Conservation (phyloP, 176 grass and related monocot genomes). For the Stipa capillata region DNA sequence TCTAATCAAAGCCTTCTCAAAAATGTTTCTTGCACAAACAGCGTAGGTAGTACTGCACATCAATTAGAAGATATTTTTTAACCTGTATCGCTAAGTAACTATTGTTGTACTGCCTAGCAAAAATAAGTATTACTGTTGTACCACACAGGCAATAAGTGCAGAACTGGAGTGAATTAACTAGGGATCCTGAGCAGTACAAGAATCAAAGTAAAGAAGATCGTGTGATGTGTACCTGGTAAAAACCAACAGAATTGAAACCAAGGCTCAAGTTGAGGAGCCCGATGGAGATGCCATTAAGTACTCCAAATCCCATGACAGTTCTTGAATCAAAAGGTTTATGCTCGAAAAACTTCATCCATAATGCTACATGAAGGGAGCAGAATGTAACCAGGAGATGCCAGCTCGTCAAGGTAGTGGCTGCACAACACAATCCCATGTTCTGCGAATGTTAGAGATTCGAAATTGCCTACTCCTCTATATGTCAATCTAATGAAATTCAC, state of each 20-base stretch:
- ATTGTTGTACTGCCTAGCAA: neutral
- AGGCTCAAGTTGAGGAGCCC: constrained; percentile 97
- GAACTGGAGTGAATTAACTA: constrained; percentile 10
- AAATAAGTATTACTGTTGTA: constrained; percentile 20
- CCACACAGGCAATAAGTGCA: neutral
- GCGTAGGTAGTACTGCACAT: neutral
- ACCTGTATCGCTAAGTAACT: constrained; percentile 15
- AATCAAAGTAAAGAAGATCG: constrained; percentile 5
- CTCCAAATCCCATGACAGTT: constrained; percentile 96
- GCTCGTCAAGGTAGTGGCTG: constrained; percentile 99
- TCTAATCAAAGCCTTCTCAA: neutral
- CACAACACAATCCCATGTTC: constrained; percentile 20
- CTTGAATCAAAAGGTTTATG: constrained; percentile 95
- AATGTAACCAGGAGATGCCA: constrained; percentile 99
- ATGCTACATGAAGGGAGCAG: constrained; percentile 90
- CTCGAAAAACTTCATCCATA: constrained; percentile 94
- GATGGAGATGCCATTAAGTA: constrained; percentile 98
- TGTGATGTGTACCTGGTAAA: constrained; percentile 73
- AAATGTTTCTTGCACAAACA: constrained; percentile 15
- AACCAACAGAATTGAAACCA: constrained; percentile 99
- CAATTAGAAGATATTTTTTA: constrained; percentile 13
- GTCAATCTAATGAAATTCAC: neutral
- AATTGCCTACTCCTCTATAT: neutral
- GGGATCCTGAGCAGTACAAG: neutral
- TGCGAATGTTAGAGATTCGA: neutral